A percentile compares a stretch with the other conserved stretches of the same genome.
These are phyloP conservation scores for Protomyces inouyei DNA, from an alignment of 1,139 yeast genomes.

Conservation along the genomic window DNA sequence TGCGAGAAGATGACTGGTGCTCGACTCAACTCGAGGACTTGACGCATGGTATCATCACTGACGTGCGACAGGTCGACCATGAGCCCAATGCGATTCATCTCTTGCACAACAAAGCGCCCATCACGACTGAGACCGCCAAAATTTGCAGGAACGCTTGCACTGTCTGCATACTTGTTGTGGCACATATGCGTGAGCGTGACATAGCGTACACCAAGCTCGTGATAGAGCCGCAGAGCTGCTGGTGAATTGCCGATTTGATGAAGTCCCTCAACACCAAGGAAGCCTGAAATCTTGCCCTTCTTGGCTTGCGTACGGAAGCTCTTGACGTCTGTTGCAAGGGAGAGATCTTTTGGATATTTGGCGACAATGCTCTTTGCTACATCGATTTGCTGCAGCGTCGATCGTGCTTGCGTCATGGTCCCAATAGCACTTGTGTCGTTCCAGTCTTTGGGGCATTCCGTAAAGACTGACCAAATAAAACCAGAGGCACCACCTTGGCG, in stretches of 20 bases:
- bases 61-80: slow-evolving; percentile 53
- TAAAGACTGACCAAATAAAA: slow-evolving; percentile 44
- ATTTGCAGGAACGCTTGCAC: slow-evolving; percentile 42
- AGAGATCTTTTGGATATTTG: slow-evolving; percentile 43
- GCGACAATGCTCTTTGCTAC: slow-evolving; percentile 46
- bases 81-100: slow-evolving; percentile 54
- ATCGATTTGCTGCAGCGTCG: slow-evolving; percentile 53
- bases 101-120: slow-evolving; percentile 43
- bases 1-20: slow-evolving; percentile 54
- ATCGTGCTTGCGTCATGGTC: slow-evolving; percentile 46
- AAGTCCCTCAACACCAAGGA: slow-evolving; percentile 52
- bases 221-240: slow-evolving; percentile 49
- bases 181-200: slow-evolving; percentile 53
- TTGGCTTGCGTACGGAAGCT: slow-evolving; percentile 43
- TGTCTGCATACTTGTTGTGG: slow-evolving; percentile 55
- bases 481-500: slow-evolving; percentile 45
- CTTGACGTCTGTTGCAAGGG: slow-evolving; percentile 43
- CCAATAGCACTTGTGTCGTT: slow-evolving; percentile 35
- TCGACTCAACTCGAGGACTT: slow-evolving; percentile 43
- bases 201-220: slow-evolving; percentile 50
- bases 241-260: slow-evolving; percentile 51
- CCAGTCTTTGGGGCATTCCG: slow-evolving; percentile 17
- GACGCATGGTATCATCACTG: slow-evolving; percentile 50
- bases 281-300: slow-evolving; percentile 44
- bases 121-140: slow-evolving; percentile 47